Evolutionary conservation across 441 rosid genomes (phyloP).

Genomic region (Erysimum cheiri): DNA sequence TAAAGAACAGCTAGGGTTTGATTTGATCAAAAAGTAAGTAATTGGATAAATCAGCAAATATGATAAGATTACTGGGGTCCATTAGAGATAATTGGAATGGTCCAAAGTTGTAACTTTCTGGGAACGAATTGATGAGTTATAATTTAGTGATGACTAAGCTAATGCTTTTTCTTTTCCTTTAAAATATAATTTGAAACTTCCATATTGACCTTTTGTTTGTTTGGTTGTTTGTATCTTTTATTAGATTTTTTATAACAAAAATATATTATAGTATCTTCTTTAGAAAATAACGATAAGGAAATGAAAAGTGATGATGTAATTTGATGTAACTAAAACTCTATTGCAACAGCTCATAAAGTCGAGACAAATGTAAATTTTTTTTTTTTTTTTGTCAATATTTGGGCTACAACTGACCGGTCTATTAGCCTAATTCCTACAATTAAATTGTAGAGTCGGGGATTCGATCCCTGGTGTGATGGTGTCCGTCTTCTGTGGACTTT

Average conservation of each 20-base stretch:
- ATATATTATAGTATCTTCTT: neutral
- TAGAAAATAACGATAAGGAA: slow-evolving; percentile 21
- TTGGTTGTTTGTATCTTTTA: slow-evolving; percentile 31
- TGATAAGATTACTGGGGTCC: slow-evolving; percentile 47
- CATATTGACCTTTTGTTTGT: slow-evolving; percentile 32
- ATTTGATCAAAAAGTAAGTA: slow-evolving; percentile 27
- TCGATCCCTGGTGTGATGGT: too few relatives aligned
- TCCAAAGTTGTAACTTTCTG: slow-evolving; percentile 38
- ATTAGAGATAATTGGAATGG: slow-evolving; percentile 42
- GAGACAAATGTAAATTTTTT: neutral
- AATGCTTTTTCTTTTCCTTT: slow-evolving; percentile 29
- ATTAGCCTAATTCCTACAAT: too few relatives aligned
- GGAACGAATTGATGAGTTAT: slow-evolving; percentile 34
- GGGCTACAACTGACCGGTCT: too few relatives aligned
- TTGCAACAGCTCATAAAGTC: slow-evolving; percentile 26
- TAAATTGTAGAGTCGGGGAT: too few relatives aligned
- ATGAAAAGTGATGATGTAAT: slow-evolving; percentile 35
- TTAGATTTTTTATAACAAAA: neutral
- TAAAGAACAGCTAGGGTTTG: slow-evolving; percentile 33
- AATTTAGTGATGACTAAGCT: slow-evolving; percentile 38
- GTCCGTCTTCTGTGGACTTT: too few relatives aligned
- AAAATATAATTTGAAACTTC: slow-evolving; percentile 38
- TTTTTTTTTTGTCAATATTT: too few relatives aligned
- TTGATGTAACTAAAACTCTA: slow-evolving; percentile 30
- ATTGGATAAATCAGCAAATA: slow-evolving; percentile 36